Base-by-base conservation (phyloP, 2,329 filamentous ascomycete genomes). In the Basipetospora chlamydospora region DNA sequence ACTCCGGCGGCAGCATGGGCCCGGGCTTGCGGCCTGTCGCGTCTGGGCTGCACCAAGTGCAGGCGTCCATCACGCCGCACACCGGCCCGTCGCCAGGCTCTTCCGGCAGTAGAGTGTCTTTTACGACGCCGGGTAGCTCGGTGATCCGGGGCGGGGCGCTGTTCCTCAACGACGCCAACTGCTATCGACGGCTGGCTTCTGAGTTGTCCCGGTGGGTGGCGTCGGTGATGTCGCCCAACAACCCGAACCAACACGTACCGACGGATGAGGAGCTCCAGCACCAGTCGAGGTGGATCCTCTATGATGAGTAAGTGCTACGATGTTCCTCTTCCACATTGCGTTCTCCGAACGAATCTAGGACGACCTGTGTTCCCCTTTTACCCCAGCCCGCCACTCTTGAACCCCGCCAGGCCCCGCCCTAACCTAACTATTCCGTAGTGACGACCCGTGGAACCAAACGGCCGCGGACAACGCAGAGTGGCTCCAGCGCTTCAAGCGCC, bases 381-480 rank as follows among this genome's bases (percentile, higher is more conserved):
- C n/a, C n/a, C n/a, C n/a, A n/a, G n/a, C n/a, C n/a, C n/a, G n/a
- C n/a, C n/a, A n/a, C n/a, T n/a, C n/a, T n/a, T n/a, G n/a, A n/a
- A n/a, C n/a, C n/a, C n/a, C n/a, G n/a, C n/a, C n/a, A n/a, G n/a
- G n/a, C n/a, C n/a, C n/a, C n/a, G n/a, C n/a, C n/a, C n/a, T n/a
- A n/a, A n/a, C 10, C 22, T 26, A 35, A 28, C 23, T 13, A 8
- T 11, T 15, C 3, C 13, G 1, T 30, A 73, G 69, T 39, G 73
- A 77, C 39, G 73, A 77, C 45, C 69, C 70, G 3, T 76, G 71
- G 67, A 77, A 77, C 48, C 67, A 73, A 44, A 77, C 73, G 0
- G 68, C 70, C 1, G 72, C 72, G 21, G 73, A 77, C 46, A 77
- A 77, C 43, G 62, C 60, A 1, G 72, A 77, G 50, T 78, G 73